These are phyloP conservation scores for Pseudocercospora fuligena DNA, from an alignment of 2,329 filamentous ascomycete genomes.

Conservation along the genomic window DNA sequence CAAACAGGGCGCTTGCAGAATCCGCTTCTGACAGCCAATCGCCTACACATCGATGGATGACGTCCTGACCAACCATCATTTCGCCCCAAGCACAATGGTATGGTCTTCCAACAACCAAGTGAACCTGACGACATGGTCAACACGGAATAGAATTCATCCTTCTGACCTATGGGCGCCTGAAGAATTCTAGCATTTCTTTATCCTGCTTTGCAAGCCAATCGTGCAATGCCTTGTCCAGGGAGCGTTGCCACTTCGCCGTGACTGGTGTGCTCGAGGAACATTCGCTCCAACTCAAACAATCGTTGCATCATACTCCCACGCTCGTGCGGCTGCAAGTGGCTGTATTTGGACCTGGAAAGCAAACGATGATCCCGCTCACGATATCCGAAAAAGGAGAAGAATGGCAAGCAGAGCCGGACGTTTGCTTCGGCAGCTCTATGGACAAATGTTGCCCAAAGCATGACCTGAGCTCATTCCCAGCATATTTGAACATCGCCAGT, in stretches of 20 bases:
- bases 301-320: too few species aligned
- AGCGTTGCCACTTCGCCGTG: background rate
- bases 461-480: background rate
- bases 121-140: background rate
- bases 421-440: too few species aligned
- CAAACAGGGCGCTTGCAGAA: conserved; percentile 7
- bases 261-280: background rate
- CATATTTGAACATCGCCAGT: background rate
- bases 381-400: too few species aligned
- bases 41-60: background rate
- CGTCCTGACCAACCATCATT: background rate
- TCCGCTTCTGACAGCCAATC: background rate
- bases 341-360: too few species aligned
- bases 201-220: background rate
- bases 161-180: background rate
- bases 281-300: too few species aligned
- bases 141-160: background rate
- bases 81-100: background rate
- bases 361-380: too few species aligned
- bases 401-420: too few species aligned
- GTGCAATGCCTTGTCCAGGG: background rate
- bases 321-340: too few species aligned
- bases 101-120: background rate
- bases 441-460: background rate
- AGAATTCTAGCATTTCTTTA: background rate